These are phyloP conservation scores for Sutorius australiensis DNA, from an alignment of 768 basidiomycete species.

Conservation along the genomic window DNA sequence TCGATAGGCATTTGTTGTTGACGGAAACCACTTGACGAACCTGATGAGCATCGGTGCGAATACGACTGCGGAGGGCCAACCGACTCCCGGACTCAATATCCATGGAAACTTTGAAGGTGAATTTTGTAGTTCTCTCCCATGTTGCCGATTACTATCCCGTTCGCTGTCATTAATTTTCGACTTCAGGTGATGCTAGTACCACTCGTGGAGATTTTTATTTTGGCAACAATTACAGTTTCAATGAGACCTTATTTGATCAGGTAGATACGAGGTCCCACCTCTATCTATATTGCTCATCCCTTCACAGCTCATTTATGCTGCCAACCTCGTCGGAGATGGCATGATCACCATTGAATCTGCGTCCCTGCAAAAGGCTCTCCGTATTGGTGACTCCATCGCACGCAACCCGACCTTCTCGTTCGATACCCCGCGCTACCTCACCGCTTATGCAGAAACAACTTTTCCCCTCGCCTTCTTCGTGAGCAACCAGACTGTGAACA, in stretches of 20 bases:
- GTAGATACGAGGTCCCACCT: background rate
- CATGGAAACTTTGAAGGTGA: conserved; percentile 25
- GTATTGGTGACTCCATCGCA: conserved; percentile 28
- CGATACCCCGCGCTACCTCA: conserved; percentile 17
- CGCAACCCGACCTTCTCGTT: conserved; percentile 22
- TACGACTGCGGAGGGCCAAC: conserved; percentile 7
- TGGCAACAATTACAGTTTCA: conserved; percentile 23
- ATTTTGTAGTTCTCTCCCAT: background rate
- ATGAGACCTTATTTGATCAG: conserved; percentile 24
- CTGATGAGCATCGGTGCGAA: conserved; percentile 27
- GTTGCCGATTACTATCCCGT: background rate
- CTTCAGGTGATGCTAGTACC: conserved; percentile 23
- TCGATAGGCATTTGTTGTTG: conserved; percentile 22
- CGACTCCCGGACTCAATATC: conserved; percentile 19
- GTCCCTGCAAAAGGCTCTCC: conserved; percentile 16
- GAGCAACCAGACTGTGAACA: conserved; percentile 11
- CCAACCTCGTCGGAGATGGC: conserved; percentile 18
- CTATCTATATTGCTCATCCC: background rate
- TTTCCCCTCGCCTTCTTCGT: conserved; percentile 27
- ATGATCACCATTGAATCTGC: conserved; percentile 22
- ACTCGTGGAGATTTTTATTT: conserved; percentile 25
- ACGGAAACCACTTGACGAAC: conserved; percentile 27
- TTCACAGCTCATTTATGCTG: conserved; percentile 14
- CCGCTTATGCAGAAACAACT: conserved; percentile 20
- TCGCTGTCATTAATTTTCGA: background rate